Evolutionary conservation across 768 basidiomycete genomes (phyloP).

Genomic region (Podaxis carcinomalis): DNA sequence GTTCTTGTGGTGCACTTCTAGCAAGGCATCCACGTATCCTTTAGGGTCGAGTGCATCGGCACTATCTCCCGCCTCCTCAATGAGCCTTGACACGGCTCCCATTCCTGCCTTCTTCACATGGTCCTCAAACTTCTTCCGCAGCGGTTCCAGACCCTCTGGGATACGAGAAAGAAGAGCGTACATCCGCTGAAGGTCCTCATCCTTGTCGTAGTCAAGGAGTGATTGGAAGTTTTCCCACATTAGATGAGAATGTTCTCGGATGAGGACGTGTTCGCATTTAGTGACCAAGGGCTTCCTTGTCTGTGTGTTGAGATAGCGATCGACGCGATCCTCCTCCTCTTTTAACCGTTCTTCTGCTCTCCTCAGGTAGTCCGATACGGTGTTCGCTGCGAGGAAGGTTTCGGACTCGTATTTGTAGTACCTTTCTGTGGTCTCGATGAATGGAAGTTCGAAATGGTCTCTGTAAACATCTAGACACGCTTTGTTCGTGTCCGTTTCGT

Average conservation of each 20-base stretch:
- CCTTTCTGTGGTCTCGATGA: constrained; percentile 82
- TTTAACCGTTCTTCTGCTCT: constrained; percentile 89
- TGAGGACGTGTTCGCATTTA: constrained; percentile 90
- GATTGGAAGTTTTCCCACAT: constrained; percentile 95
- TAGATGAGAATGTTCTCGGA: constrained; percentile 75
- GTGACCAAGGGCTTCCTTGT: constrained; percentile 78
- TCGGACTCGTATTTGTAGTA: constrained; percentile 94
- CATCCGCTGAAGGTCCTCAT: constrained; percentile 94
- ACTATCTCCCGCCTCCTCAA: constrained; percentile 49
- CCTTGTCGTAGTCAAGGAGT: constrained; percentile 88
- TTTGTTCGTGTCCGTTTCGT: constrained; percentile 89
- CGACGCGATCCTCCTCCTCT: constrained; percentile 95
- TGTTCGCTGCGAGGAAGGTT: constrained; percentile 83
- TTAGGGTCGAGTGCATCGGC: constrained; percentile 81
- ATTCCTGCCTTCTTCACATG: constrained; percentile 92
- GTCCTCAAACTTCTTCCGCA: constrained; percentile 89
- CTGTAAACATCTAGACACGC: constrained; percentile 92
- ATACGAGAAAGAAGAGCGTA: constrained; percentile 90
- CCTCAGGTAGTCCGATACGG: constrained; percentile 90
- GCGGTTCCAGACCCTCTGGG: constrained; percentile 82
- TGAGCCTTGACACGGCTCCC: constrained; percentile 73
- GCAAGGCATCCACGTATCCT: constrained; percentile 87
- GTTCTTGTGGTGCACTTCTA: constrained; percentile 92
- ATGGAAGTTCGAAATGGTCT: constrained; percentile 85
- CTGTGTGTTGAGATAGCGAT: constrained; percentile 85